A percentile compares a stretch with the other conserved stretches of the same genome.
Conservation (phyloP, 805 yeast species). For the Jamesozyma piceae region DNA sequence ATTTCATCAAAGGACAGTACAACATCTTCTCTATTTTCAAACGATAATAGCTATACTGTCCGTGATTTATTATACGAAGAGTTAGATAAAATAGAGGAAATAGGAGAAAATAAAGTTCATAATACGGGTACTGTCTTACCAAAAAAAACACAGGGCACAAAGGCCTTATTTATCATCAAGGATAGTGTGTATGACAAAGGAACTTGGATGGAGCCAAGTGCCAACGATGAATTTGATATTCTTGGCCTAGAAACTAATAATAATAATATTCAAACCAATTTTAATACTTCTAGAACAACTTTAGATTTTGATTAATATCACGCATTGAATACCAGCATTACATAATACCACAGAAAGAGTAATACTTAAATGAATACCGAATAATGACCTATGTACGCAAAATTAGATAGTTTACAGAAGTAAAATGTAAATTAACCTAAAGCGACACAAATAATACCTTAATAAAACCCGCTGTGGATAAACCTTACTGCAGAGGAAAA, state of each 20-base stretch:
- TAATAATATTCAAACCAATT: background rate
- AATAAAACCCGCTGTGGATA: too few species aligned
- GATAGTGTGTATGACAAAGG: conserved; percentile 4
- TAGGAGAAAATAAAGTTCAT: background rate
- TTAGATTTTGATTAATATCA: background rate
- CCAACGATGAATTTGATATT: background rate
- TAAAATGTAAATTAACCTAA: too few species aligned
- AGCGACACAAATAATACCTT: too few species aligned
- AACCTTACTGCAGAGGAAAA: too few species aligned
- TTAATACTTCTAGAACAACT: background rate
- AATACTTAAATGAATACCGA: too few species aligned
- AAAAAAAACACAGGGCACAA: background rate
- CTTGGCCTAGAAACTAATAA: background rate
- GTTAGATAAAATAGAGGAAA: conserved; percentile 3
- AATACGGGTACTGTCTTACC: background rate
- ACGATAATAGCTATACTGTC: conserved; percentile 9
- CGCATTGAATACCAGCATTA: too few species aligned
- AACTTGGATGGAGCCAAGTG: conserved; percentile 1
- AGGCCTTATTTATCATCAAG: conserved; percentile 5
- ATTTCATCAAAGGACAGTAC: conserved; percentile 3
- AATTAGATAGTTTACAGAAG: too few species aligned
- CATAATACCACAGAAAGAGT: too few species aligned
- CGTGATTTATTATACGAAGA: conserved; percentile 22
- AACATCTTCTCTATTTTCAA: conserved; percentile 5
- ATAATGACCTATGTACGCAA: too few species aligned